Percentiles rank a stretch among this genome's conserved stretches.
Evolutionary conservation across 2,329 filamentous ascomycete genomes (phyloP).

Genomic region (Aaosphaeria arxii): DNA sequence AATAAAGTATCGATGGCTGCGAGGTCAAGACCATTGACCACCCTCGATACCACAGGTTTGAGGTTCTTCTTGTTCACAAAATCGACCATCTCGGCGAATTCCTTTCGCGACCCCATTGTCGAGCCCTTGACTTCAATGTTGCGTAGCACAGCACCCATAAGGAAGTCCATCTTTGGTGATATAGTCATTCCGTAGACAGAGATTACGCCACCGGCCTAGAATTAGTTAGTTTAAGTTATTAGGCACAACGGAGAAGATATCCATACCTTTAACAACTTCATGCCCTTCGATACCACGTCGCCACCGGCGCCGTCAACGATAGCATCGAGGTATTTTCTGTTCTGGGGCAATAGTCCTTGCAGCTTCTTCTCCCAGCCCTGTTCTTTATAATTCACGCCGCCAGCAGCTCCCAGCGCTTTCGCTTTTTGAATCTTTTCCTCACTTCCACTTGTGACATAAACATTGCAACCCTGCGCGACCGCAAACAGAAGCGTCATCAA

Average conservation of each 20-base stretch:
- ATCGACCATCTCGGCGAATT: slow-evolving; percentile 86
- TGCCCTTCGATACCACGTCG: slow-evolving; percentile 69
- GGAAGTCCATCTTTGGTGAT: slow-evolving; percentile 78
- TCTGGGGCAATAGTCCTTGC: slow-evolving; percentile 56
- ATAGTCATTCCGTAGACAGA: slow-evolving; percentile 89
- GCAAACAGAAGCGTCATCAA: slow-evolving; percentile 48
- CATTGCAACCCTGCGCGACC: slow-evolving; percentile 64
- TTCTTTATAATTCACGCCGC: slow-evolving; percentile 79
- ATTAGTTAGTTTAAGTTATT: slow-evolving; percentile 5
- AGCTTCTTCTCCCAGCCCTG: slow-evolving; percentile 80
- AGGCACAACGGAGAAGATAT: background rate
- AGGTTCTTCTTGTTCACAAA: slow-evolving; percentile 76
- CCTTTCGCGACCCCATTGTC: slow-evolving; percentile 87
- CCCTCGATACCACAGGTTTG: slow-evolving; percentile 72
- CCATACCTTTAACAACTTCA: slow-evolving; percentile 63
- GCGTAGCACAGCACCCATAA: slow-evolving; percentile 78
- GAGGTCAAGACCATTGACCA: slow-evolving; percentile 69
- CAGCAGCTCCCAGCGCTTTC: slow-evolving; percentile 68
- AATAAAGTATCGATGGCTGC: slow-evolving; percentile 80
- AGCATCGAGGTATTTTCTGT: slow-evolving; percentile 70
- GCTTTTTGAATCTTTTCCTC: slow-evolving; percentile 74
- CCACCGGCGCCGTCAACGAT: slow-evolving; percentile 91
- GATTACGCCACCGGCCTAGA: slow-evolving; percentile 72
- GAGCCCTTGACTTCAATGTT: slow-evolving; percentile 84
- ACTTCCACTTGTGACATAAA: slow-evolving; percentile 78